These are phyloP conservation scores for Drosera capensis DNA, from an alignment of 148 eudicot species.

Conservation along the genomic window DNA sequence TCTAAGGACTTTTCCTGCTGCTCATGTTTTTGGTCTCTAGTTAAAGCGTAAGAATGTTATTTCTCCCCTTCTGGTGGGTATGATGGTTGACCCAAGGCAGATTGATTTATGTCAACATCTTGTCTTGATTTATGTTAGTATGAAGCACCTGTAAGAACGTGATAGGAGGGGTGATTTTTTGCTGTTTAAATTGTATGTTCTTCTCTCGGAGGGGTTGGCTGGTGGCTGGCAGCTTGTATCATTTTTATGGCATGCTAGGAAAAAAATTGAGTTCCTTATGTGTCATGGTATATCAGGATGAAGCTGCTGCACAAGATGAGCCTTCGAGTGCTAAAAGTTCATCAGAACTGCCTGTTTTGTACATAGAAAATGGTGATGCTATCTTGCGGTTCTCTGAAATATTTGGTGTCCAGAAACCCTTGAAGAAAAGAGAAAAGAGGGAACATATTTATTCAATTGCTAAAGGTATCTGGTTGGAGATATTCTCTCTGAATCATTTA, in stretches of 20 bases:
- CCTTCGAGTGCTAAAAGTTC: slow-evolving; percentile 17
- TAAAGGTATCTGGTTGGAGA: slow-evolving; percentile 35
- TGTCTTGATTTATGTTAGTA: too few relatives aligned
- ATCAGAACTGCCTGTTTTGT: slow-evolving; percentile 58
- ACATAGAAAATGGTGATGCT: slow-evolving; percentile 58
- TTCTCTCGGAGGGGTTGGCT: too few relatives aligned
- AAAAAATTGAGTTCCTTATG: background rate
- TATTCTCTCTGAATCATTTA: background rate
- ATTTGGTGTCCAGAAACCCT: slow-evolving; percentile 64
- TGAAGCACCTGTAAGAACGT: too few relatives aligned
- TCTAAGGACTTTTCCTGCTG: too few relatives aligned
- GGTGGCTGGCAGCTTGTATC: background rate
- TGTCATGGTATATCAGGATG: slow-evolving; percentile 33
- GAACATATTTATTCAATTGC: slow-evolving; percentile 38
- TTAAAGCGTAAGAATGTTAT: too few relatives aligned
- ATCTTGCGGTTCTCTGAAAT: slow-evolving; percentile 90
- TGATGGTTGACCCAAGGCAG: too few relatives aligned
- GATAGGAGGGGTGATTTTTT: too few relatives aligned
- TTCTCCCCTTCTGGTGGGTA: too few relatives aligned
- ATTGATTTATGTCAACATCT: too few relatives aligned
- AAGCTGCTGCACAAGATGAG: slow-evolving; percentile 22
- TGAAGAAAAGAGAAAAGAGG: slow-evolving; percentile 43
- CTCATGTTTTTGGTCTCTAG: too few relatives aligned
- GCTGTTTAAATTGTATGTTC: too few relatives aligned
- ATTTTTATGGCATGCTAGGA: background rate